Conservation (phyloP, 2,329 filamentous ascomycete species). For the Penicillium olsonii region DNA sequence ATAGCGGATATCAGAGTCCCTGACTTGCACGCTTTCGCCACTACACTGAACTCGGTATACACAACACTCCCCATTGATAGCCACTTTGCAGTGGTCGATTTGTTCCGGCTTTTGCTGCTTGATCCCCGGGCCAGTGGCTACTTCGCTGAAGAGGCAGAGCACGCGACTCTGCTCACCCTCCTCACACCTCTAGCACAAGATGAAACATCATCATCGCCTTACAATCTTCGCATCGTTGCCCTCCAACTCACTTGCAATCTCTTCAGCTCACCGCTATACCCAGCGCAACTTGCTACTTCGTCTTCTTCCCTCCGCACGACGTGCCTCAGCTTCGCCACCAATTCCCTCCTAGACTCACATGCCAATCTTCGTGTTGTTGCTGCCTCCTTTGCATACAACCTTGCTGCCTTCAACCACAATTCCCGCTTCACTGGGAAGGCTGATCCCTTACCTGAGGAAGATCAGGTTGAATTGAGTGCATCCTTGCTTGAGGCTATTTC, state of each 20-base stretch:
- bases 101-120: constrained; percentile 74
- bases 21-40: constrained; percentile 65
- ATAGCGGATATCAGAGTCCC: constrained; percentile 70
- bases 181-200: constrained; percentile 48
- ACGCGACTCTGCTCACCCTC: constrained; percentile 64
- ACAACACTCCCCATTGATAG: constrained; percentile 60
- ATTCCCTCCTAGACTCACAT: constrained; percentile 74
- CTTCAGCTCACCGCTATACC: constrained; percentile 75
- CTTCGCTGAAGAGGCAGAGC: constrained; percentile 73
- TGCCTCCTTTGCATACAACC: constrained; percentile 79
- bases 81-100: constrained; percentile 81
- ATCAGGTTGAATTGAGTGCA: constrained; percentile 79
- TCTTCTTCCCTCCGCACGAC: constrained; percentile 55
- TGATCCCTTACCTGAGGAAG: constrained; percentile 64
- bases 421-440: constrained; percentile 59
- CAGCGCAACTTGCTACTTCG: constrained; percentile 59
- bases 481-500: constrained; percentile 74
- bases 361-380: constrained; percentile 80
- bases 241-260: constrained; percentile 84
- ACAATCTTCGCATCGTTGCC: constrained; percentile 79
- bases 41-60: constrained; percentile 60
- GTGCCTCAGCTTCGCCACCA: constrained; percentile 70
- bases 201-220: constrained; percentile 64
- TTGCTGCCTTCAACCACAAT: constrained; percentile 70
- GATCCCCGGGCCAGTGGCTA: constrained; percentile 79